These are phyloP conservation scores for Camelina neglecta DNA, from an alignment of 345 rosid genomes.

Conservation along the genomic window DNA sequence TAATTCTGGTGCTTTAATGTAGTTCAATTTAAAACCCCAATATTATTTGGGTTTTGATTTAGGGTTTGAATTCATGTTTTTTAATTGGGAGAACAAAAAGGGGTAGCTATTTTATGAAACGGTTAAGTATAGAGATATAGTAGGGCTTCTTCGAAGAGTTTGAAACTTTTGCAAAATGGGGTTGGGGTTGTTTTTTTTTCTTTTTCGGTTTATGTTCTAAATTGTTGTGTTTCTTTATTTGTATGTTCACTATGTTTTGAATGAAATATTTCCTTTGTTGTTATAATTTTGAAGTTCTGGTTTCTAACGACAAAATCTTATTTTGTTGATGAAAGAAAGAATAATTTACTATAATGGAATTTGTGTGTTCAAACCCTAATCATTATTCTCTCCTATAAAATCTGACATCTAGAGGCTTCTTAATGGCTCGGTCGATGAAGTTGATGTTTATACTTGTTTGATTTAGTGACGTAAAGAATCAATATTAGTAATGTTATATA, in stretches of 20 bases:
- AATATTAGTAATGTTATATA: constrained; percentile 2
- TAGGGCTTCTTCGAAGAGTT: constrained; percentile 37
- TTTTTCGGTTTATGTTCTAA: constrained; percentile 1
- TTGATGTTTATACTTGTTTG: constrained; percentile 27
- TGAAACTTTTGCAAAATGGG: constrained; percentile 29
- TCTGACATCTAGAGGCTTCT: constrained; percentile 2
- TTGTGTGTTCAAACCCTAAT: constrained; percentile 20
- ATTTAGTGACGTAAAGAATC: constrained; percentile 31
- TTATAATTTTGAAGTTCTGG: neutral
- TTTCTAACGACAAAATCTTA: neutral
- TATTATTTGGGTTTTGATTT: constrained; percentile 40
- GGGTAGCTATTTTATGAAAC: constrained; percentile 15
- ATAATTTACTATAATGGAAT: neutral
- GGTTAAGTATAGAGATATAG: constrained; percentile 27
- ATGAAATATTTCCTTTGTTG: constrained; percentile 25
- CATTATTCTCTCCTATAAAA: neutral
- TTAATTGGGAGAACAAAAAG: neutral
- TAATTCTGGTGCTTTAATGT: constrained; percentile 51
- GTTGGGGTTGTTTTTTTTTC: constrained; percentile 9
- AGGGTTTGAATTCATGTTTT: constrained; percentile 30
- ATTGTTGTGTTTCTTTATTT: constrained; percentile 29
- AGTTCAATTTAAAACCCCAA: constrained; percentile 38
- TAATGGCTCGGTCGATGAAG: constrained; percentile 23
- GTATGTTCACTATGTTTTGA: constrained; percentile 33
- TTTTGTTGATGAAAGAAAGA: neutral